Conservation (phyloP, 495 filamentous ascomycete species). For the Trichoderma reesei region DNA sequence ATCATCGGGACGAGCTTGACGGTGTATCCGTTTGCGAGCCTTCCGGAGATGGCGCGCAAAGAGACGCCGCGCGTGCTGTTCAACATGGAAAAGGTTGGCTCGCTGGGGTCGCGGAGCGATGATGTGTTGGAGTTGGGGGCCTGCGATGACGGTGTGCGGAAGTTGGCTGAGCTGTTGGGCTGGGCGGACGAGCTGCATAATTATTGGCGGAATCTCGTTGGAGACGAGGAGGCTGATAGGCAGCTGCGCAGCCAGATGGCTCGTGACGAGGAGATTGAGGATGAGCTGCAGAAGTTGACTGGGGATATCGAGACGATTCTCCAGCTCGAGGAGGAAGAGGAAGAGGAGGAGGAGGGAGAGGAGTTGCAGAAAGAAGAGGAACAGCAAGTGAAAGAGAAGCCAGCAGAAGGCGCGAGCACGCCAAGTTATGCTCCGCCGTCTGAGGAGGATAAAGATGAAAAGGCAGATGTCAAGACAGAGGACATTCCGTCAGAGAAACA, state of each 20-base stretch:
- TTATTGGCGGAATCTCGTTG: slow-evolving; percentile 31
- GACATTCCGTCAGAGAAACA: too few relatives aligned
- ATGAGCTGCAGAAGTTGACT: slow-evolving; percentile 29
- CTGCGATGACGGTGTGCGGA: slow-evolving; percentile 77
- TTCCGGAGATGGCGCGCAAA: slow-evolving; percentile 55
- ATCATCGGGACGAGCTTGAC: slow-evolving; percentile 86
- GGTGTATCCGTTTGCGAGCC: slow-evolving; percentile 80
- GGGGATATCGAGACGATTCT: slow-evolving; percentile 28
- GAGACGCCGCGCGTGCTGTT: slow-evolving; percentile 69
- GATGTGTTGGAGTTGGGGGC: slow-evolving; percentile 31
- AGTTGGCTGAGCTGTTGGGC: slow-evolving; percentile 69
- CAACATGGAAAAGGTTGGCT: slow-evolving; percentile 79
- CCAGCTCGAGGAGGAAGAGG: slow-evolving; percentile 23
- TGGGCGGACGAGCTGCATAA: slow-evolving; percentile 79
- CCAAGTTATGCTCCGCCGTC: not conserved
- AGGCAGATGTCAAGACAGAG: too few relatives aligned
- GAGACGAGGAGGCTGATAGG: slow-evolving; percentile 31
- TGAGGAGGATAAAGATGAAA: too few relatives aligned
- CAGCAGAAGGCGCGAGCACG: not conserved
- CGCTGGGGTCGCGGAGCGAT: slow-evolving; percentile 49
- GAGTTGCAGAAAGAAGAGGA: not conserved
- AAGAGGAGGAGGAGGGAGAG: slow-evolving; percentile 5
- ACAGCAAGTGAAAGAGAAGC: too few relatives aligned
- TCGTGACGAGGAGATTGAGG: slow-evolving; percentile 17
- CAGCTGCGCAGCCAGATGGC: slow-evolving; percentile 22